A percentile compares a stretch with the other conserved stretches of the same genome.
Conservation (phyloP, 2,329 filamentous ascomycete species). For the Lizonia empirigonia region DNA sequence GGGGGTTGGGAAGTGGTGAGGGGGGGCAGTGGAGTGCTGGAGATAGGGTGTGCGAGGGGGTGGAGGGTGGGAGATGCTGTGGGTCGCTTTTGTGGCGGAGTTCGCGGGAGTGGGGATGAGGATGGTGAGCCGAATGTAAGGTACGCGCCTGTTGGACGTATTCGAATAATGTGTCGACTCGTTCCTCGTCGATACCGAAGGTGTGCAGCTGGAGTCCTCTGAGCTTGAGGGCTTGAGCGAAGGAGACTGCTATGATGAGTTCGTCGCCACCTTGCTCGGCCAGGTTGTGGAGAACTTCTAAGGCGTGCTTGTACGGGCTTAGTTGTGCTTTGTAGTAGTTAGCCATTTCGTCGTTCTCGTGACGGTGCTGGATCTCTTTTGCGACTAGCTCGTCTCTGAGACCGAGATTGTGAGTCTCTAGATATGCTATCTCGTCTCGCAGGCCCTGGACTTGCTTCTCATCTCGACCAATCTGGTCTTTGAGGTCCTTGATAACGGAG, state of each 20-base stretch:
- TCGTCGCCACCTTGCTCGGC: neutral
- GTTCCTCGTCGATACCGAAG: neutral
- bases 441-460: neutral
- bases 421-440: neutral
- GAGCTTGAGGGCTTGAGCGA: neutral
- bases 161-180: neutral
- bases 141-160: neutral
- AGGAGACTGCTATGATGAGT: neutral
- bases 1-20: too few species aligned
- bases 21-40: too few species aligned
- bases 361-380: neutral
- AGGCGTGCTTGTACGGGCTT: neutral
- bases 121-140: neutral
- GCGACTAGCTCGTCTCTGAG: neutral
- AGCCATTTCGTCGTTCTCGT: neutral
- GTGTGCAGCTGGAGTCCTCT: neutral
- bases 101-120: too few species aligned
- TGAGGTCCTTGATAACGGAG: neutral
- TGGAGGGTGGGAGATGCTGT: too few species aligned
- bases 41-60: too few species aligned
- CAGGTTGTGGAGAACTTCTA: neutral
- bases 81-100: too few species aligned
- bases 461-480: neutral
- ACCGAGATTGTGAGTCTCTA: neutral
- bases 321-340: neutral